Evolutionary conservation across 306 rosid species (phyloP), one percentile per base, ranked within the genome.

Genomic region (Begonia masoniana): DNA sequence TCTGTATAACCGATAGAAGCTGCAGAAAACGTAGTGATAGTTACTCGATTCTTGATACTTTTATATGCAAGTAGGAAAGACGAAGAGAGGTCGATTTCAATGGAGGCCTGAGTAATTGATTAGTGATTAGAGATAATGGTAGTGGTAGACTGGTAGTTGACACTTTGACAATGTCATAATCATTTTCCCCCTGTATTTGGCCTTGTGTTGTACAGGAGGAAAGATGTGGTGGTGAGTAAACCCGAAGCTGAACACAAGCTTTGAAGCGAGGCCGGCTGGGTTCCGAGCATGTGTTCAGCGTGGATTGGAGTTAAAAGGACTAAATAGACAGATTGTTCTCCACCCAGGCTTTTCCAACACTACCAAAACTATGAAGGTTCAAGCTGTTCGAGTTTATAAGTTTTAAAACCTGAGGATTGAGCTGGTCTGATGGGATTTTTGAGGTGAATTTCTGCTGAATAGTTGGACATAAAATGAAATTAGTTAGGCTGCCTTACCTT

Each of bases 171-270:
- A 73, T 92, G 96, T 94, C 84, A 92, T 92, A 92, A 86, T 79
- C 95, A 83, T 83, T 91, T 87, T 79, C 88, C 93, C 82, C 99
- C 96, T 92, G 88, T 83, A 92, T 92, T 92, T 92, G 94, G 87
- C 89, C 96, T 92, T 92, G 96, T 92, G 99, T 81, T 91, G 94
- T 79, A 91, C 99, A 86, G 96, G 99, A 88, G 86, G 88, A 74
- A 75, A 75, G 81, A 74, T 86, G 96, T 93, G 55, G 51, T 62
- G 66, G 66, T 71, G 78, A 78, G 87, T 82, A 82, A 95, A 80
- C 81, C 74, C 84, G 71, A 82, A 82, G 82, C 97, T 89, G 89
- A 73, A 73, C 82, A 76, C 54, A 52, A 68, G 80, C 82, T 66
- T 80, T 70, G 6, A 71, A 55, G 69, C 64, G 67, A 65, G 75